Conservation (phyloP, 139 green algal genomes). For the Chlorella sp. region DNA sequence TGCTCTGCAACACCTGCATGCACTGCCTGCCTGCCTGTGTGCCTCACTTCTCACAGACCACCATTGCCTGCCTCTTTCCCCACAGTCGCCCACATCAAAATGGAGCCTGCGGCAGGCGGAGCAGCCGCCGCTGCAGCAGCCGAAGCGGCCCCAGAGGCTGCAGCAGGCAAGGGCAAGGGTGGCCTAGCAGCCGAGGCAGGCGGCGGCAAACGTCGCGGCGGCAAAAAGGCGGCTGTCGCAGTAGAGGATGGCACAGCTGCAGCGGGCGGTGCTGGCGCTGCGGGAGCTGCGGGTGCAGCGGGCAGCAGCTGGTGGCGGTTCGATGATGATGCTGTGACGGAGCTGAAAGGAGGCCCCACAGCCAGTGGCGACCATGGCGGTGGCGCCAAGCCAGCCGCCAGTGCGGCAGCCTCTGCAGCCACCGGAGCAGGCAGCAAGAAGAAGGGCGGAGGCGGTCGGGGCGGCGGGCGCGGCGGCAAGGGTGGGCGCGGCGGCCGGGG, state of each 20-base stretch:
- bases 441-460: neutral
- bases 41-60: neutral
- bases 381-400: constrained; percentile 18
- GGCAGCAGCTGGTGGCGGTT: constrained; percentile 86
- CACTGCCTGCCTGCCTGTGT: neutral
- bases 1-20: too few species aligned
- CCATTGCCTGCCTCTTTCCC: neutral
- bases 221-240: neutral
- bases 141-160: neutral
- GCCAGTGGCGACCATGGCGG: constrained; percentile 59
- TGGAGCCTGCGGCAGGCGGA: neutral
- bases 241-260: neutral
- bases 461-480: neutral
- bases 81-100: constrained; percentile 60
- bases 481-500: constrained; percentile 2
- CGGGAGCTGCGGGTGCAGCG: constrained; percentile 42
- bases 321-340: constrained; percentile 80
- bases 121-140: neutral
- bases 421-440: constrained; percentile 6
- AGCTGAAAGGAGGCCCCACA: constrained; percentile 58
- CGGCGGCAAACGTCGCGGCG: neutral
- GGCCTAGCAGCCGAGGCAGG: neutral
- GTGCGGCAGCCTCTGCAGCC: neutral
- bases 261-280: constrained; percentile 6
- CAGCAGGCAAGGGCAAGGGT: too few species aligned